phyloP scores from a whole-genome alignment of 1,284 basidiomycete species.

The Irpex sp. region DNA sequence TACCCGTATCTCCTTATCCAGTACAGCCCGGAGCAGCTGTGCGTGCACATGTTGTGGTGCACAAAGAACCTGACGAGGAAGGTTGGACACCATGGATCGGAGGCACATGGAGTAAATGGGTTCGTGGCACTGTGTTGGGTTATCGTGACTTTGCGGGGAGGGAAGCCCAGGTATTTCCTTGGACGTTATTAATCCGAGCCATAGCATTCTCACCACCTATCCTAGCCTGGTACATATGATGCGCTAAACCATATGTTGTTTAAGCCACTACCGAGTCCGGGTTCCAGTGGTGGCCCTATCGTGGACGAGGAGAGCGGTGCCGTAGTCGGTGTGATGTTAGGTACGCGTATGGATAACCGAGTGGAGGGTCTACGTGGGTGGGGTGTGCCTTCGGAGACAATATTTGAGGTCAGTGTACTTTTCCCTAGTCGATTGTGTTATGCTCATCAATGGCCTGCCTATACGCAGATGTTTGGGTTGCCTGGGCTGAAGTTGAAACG shows the following conservation, averaged over 20 bases:
- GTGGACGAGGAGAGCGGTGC: constrained; percentile 61
- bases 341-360: constrained; percentile 54
- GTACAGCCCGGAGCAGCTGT: constrained; percentile 46
- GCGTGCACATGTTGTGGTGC: constrained; percentile 53
- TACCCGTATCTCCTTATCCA: constrained; percentile 71
- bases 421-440: neutral
- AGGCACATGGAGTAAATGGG: constrained; percentile 55
- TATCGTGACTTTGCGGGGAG: constrained; percentile 59
- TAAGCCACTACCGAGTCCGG: constrained; percentile 55
- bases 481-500: constrained; percentile 29
- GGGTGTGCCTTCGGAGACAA: constrained; percentile 66
- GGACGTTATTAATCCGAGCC: neutral
- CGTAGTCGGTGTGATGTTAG: constrained; percentile 68
- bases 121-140: constrained; percentile 45
- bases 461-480: constrained; percentile 47
- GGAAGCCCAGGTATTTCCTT: constrained; percentile 45
- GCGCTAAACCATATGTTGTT: constrained; percentile 58
- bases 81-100: constrained; percentile 53
- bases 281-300: constrained; percentile 72
- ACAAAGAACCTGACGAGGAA: constrained; percentile 36
- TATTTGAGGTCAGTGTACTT: constrained; percentile 51
- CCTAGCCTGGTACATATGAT: constrained; percentile 68
- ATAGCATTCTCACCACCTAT: neutral
- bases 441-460: neutral
- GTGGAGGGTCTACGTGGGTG: constrained; percentile 60